Percentiles rank a stretch among this genome's conserved stretches.
Evolutionary conservation across 2,329 filamentous ascomycete genomes (phyloP).

Genomic region (Simplicillium sp.): DNA sequence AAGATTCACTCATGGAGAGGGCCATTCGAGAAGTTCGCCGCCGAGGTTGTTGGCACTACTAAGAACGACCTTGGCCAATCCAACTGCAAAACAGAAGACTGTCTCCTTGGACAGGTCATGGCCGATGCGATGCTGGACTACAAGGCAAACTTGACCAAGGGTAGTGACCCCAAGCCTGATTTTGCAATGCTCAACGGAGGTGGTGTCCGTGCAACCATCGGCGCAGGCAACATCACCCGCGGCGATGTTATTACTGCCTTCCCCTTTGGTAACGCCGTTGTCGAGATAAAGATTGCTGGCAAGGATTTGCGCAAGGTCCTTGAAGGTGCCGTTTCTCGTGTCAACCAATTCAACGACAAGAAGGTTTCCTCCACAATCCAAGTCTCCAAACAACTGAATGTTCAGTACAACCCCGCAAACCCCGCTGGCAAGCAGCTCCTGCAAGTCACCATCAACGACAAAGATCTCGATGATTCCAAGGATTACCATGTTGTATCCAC

Average conservation of each 20-base stretch:
- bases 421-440: conserved; percentile 40
- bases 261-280: conserved; percentile 56
- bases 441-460: conserved; percentile 37
- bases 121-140: conserved; percentile 53
- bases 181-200: conserved; percentile 57
- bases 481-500: conserved; percentile 51
- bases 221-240: conserved; percentile 49
- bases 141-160: conserved; percentile 35
- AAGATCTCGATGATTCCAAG: conserved; percentile 32
- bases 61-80: conserved; percentile 49
- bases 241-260: conserved; percentile 56
- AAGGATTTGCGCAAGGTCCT: conserved; percentile 45
- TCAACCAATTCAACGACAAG: conserved; percentile 44
- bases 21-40: conserved; percentile 51
- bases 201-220: conserved; percentile 55
- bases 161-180: conserved; percentile 28
- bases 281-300: conserved; percentile 45
- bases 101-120: conserved; percentile 45
- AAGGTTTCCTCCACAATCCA: conserved; percentile 51
- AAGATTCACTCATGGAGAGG: conserved; percentile 49
- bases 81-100: conserved; percentile 48
- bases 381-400: conserved; percentile 43
- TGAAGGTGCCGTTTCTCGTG: conserved; percentile 45
- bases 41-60: conserved; percentile 44
- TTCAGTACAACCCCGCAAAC: conserved; percentile 47